Base-by-base conservation (phyloP, 208 protist genomes). In the Angomonas deanei region DNA sequence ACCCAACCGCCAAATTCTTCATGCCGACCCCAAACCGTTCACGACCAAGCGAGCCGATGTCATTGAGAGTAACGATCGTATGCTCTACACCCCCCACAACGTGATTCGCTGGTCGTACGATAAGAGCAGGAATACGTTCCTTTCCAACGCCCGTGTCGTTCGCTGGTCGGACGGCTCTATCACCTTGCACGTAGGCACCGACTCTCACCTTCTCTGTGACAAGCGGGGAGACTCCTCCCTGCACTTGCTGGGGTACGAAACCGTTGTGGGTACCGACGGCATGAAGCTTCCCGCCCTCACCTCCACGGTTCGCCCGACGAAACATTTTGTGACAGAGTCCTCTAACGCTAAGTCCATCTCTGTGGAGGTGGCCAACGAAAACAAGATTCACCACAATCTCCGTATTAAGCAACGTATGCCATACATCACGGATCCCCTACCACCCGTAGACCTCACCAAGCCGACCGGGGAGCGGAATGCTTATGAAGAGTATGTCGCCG, bases 1-100 rank as follows among this genome's bases (percentile, higher is more conserved):
- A 1, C 84, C 86, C 0, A 92, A 91, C 42, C 84, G 89, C 6
- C 89, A 93, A 60, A 84, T 79, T 3, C 61, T 96, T 56, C 89
- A 96, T 65, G 86, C 83, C 55, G 84, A 92, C 53, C 89, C 89
- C 1, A 74, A 78, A 32, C 82, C 84, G 8, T 96, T 84, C 68
- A 54, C 76, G 46, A 81, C 85, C 21, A 69, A 76, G 3, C 36
- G 53, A 5, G 80, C 70, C 67, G 63, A 39, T 8, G 69, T 74
- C 49, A 64, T 92, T 19, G 73, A 80, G 47, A 96, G 82, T 64
- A 90, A 76, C 30, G 74, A 78, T 10, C 77, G 78, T 30, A 79
- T 74, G 70, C 72, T 96, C 17, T 93, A 85, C 69, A 96, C 89
- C 2, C 79, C 86, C 13, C 76, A 78, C 34, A 96, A 96, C 63